Percentiles rank a stretch among this genome's conserved stretches.
These are phyloP conservation scores for Pichia scutulata DNA, from an alignment of 805 yeast species.

Conservation along the genomic window DNA sequence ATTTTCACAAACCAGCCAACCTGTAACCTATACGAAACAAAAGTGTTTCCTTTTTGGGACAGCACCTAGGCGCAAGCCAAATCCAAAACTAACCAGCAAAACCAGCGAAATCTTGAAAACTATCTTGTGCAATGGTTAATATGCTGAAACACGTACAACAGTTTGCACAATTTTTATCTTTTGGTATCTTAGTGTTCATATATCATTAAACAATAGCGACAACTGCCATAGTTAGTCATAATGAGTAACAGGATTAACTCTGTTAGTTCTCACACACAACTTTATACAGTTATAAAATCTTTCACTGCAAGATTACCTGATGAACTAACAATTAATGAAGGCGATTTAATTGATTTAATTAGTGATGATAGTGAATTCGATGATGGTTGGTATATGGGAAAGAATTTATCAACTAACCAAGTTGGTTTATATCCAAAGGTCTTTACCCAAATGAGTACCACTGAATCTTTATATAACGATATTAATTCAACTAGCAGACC, in stretches of 20 bases:
- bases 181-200: background rate
- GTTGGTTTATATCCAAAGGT: slow-evolving; percentile 90
- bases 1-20: background rate
- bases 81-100: background rate
- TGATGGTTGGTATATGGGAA: slow-evolving; percentile 97
- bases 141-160: too few species aligned
- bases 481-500: slow-evolving; percentile 23
- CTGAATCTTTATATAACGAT: background rate
- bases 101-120: background rate
- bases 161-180: background rate
- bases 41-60: background rate
- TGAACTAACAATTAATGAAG: slow-evolving; percentile 71
- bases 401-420: slow-evolving; percentile 58
- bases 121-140: background rate
- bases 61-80: too few species aligned
- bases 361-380: slow-evolving; percentile 90
- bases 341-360: slow-evolving; percentile 81
- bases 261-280: slow-evolving; percentile 6
- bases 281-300: slow-evolving; percentile 66
- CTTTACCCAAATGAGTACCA: slow-evolving; percentile 45
- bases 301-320: slow-evolving; percentile 84
- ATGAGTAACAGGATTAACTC: background rate
- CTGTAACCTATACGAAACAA: background rate
- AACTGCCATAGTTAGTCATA: background rate
- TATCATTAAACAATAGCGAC: background rate